Conservation (phyloP, 2,329 filamentous ascomycete species). For the Penicillium sp. region DNA sequence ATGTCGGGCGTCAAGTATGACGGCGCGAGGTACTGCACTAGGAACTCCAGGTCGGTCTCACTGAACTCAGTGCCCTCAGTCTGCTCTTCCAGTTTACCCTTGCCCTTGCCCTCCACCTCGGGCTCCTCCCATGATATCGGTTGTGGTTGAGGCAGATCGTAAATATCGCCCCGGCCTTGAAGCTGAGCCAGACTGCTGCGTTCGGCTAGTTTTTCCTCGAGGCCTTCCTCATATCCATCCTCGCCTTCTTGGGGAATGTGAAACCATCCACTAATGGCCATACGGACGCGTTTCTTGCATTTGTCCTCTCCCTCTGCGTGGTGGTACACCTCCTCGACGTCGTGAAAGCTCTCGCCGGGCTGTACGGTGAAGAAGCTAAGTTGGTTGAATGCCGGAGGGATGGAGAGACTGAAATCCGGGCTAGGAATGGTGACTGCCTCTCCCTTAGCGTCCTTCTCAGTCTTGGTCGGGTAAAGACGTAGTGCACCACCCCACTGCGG, state of each 20-base stretch:
- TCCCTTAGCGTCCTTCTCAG: conserved; percentile 66
- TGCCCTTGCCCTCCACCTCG: conserved; percentile 39
- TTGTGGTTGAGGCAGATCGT: conserved; percentile 73
- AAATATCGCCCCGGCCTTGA: conserved; percentile 85
- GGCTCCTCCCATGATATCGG: conserved; percentile 47
- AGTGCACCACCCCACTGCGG: conserved; percentile 90
- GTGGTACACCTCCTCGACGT: conserved; percentile 96
- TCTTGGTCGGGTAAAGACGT: conserved; percentile 75
- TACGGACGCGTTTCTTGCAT: conserved; percentile 67
- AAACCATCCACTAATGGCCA: conserved; percentile 99
- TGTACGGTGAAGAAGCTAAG: conserved; percentile 97
- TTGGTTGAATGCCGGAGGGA: conserved; percentile 96
- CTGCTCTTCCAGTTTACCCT: conserved; percentile 47
- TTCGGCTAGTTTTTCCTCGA: conserved; percentile 84
- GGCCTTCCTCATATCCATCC: conserved; percentile 82
- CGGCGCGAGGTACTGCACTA: conserved; percentile 86
- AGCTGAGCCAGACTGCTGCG: conserved; percentile 91
- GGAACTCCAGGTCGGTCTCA: conserved; percentile 80
- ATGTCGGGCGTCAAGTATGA: conserved; percentile 91
- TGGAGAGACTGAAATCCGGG: conserved; percentile 75
- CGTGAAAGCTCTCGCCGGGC: conserved; percentile 97
- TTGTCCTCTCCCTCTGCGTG: conserved; percentile 60
- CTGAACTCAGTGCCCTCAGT: conserved; percentile 61
- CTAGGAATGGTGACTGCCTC: conserved; percentile 76
- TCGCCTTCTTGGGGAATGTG: conserved; percentile 96